These are phyloP conservation scores for Serpula lacrymans DNA, from an alignment of 768 basidiomycete species.

Conservation along the genomic window DNA sequence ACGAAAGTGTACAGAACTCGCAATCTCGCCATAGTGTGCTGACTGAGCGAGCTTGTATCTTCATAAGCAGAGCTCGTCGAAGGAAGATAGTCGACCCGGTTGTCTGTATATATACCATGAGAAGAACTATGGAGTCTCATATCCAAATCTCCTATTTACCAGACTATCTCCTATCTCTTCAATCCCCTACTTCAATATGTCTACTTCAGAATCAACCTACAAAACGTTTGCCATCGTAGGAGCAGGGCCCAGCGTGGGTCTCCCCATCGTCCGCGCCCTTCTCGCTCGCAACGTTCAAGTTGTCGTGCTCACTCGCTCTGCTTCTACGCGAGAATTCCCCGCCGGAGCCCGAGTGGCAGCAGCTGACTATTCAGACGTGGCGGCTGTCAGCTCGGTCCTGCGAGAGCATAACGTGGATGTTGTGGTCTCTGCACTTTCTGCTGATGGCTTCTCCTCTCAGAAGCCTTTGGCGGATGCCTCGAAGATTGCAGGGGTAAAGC, in stretches of 20 bases:
- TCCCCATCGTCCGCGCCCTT: constrained; percentile 11
- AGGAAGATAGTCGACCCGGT: constrained; percentile 51
- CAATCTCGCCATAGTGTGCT: too few species aligned
- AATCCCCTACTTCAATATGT: too few species aligned
- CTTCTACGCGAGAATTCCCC: constrained; percentile 8
- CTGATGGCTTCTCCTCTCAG: constrained; percentile 8
- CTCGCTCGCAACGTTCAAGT: constrained; percentile 9
- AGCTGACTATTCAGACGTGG: constrained; percentile 8
- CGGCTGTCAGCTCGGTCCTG: not conserved
- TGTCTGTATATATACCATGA: constrained; percentile 88
- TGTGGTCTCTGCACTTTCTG: constrained; percentile 3
- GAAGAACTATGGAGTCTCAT: too few species aligned
- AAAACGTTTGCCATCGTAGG: constrained; percentile 19
- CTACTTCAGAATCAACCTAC: constrained; percentile 4
- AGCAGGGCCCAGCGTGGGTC: constrained; percentile 14
- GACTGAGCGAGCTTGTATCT: too few species aligned
- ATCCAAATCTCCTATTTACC: too few species aligned
- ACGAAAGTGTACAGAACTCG: too few species aligned
- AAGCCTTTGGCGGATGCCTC: constrained; percentile 12
- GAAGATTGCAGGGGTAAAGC: constrained; percentile 22
- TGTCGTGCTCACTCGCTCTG: constrained; percentile 12
- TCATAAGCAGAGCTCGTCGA: not conserved
- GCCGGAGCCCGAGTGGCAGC: constrained; percentile 6
- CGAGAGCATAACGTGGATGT: constrained; percentile 4
- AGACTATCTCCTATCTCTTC: too few species aligned